phyloP scores from a whole-genome alignment of 768 basidiomycete species.

The Lentinula guzmanii region DNA sequence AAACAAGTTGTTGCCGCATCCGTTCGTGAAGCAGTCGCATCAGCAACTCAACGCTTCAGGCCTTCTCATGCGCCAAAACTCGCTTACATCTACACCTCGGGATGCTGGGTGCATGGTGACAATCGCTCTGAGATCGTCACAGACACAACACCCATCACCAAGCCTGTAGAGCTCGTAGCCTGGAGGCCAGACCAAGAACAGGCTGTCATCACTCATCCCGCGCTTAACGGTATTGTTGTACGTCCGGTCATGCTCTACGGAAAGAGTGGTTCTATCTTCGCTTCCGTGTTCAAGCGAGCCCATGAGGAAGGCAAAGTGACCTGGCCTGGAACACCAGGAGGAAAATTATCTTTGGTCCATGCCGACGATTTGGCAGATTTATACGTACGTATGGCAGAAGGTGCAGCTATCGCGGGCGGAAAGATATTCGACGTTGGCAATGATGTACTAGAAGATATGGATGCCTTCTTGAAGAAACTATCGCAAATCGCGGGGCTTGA shows the following conservation, averaged over 20 bases:
- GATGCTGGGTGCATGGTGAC: constrained; percentile 39
- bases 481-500: constrained; percentile 30
- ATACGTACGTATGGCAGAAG: constrained; percentile 33
- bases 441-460: constrained; percentile 30
- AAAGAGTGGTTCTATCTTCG: constrained; percentile 29
- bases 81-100: constrained; percentile 39
- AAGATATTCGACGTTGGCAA: constrained; percentile 36
- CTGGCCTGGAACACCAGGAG: constrained; percentile 29
- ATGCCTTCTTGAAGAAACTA: constrained; percentile 32
- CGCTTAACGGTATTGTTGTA: constrained; percentile 38
- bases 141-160: constrained; percentile 26
- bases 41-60: constrained; percentile 18
- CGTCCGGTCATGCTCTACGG: constrained; percentile 40
- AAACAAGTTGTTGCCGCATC: constrained; percentile 14
- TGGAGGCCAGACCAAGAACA: constrained; percentile 31
- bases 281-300: constrained; percentile 21
- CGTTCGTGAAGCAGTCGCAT: constrained; percentile 18
- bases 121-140: constrained; percentile 22
- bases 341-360: constrained; percentile 28
- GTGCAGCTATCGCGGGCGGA: constrained; percentile 27
- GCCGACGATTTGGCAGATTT: constrained; percentile 40
- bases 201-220: constrained; percentile 17
- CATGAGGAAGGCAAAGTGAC: constrained; percentile 19
- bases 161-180: constrained; percentile 17
- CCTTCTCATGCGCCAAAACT: constrained; percentile 28